Conservation (phyloP, 108 stramenopile species). For the Mayamaea pseudoterrestris region DNA sequence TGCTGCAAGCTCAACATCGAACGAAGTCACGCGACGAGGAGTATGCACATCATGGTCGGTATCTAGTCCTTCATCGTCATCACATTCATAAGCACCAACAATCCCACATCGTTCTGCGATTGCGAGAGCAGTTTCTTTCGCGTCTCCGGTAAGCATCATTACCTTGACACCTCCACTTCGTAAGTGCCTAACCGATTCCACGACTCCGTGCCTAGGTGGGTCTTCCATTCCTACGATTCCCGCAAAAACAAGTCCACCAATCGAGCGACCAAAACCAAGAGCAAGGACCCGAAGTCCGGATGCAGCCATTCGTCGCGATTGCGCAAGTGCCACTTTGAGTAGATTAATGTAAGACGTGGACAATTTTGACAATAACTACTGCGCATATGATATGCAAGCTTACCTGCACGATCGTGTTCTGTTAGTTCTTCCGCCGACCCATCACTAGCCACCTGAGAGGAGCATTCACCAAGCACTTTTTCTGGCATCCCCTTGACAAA, state of each 20-base stretch:
- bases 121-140: constrained; percentile 88
- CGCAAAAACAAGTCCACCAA: constrained; percentile 57
- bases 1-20: constrained; percentile 15
- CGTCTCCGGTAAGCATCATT: constrained; percentile 97
- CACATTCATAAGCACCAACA: constrained; percentile 18
- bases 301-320: constrained; percentile 66
- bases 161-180: constrained; percentile 79
- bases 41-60: constrained; percentile 7
- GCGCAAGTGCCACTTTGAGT: constrained; percentile 37
- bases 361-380: too few species aligned
- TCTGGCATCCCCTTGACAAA: constrained; percentile 96
- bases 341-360: too few species aligned
- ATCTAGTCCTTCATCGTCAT: background rate
- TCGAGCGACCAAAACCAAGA: constrained; percentile 60
- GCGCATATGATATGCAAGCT: too few species aligned
- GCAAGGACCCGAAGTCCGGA: constrained; percentile 86
- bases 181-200: constrained; percentile 59
- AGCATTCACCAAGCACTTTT: constrained; percentile 70
- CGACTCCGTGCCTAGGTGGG: constrained; percentile 81
- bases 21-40: constrained; percentile 16
- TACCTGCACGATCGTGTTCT: constrained; percentile 26
- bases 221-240: constrained; percentile 90
- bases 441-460: constrained; percentile 32
- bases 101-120: constrained; percentile 86
- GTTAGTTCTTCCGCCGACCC: constrained; percentile 39